phyloP scores from a whole-genome alignment of 1,284 basidiomycete genomes.

The Malassezia equina region DNA sequence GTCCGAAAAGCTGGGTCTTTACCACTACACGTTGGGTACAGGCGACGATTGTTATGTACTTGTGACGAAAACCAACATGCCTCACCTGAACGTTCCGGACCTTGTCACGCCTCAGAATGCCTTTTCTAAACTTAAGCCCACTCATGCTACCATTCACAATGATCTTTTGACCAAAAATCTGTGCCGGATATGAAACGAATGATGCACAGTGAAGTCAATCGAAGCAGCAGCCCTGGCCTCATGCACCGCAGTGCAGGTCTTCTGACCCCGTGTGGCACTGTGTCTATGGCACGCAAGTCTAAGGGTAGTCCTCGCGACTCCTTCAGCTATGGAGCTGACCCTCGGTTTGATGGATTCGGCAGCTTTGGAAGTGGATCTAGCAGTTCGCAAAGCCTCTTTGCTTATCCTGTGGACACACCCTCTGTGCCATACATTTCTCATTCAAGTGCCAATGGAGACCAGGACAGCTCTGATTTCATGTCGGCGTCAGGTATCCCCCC shows the following conservation, averaged over 20 bases:
- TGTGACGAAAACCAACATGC: conserved; percentile 53
- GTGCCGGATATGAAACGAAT: conserved; percentile 44
- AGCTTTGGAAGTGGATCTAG: conserved; percentile 2
- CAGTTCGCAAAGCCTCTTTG: conserved; percentile 25
- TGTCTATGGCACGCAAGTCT: conserved; percentile 18
- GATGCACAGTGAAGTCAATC: not conserved
- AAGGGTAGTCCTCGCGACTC: conserved; percentile 34
- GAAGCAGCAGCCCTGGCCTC: not conserved
- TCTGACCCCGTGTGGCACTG: not conserved
- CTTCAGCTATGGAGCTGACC: conserved; percentile 47
- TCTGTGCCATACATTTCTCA: conserved; percentile 26
- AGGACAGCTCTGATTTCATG: not conserved
- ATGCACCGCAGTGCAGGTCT: not conserved
- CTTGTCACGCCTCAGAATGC: conserved; percentile 23
- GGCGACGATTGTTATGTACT: conserved; percentile 86
- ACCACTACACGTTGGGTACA: conserved; percentile 84
- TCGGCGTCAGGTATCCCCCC: not conserved
- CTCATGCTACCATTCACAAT: conserved; percentile 16
- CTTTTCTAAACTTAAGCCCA: not conserved
- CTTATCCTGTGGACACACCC: conserved; percentile 34
- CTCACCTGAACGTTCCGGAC: conserved; percentile 23
- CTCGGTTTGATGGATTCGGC: conserved; percentile 27
- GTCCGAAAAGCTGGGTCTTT: conserved; percentile 87
- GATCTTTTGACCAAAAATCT: conserved; percentile 37
- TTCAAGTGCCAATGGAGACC: not conserved